A percentile compares a stretch with the other conserved stretches of the same genome.
Evolutionary conservation across 1,284 basidiomycete species (phyloP).

Genomic region (Papiliotrema laurentii): DNA sequence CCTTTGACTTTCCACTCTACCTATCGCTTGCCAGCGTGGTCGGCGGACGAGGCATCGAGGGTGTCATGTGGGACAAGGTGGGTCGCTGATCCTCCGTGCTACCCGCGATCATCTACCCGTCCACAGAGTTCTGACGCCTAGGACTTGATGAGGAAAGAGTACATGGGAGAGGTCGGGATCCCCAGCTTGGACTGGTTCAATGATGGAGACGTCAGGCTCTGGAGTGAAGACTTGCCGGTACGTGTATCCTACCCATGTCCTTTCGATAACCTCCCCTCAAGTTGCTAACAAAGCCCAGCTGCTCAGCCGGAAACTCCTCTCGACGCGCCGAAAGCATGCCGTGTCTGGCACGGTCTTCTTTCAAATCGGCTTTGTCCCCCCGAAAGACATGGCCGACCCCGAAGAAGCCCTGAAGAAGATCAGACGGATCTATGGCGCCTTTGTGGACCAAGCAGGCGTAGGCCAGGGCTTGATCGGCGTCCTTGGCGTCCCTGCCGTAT

Average conservation of each 20-base stretch:
- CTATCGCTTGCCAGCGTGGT: constrained; percentile 67
- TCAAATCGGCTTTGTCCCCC: constrained; percentile 69
- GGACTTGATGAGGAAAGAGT: constrained; percentile 73
- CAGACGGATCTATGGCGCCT: constrained; percentile 56
- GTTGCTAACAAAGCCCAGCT: constrained; percentile 50
- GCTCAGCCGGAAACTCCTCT: constrained; percentile 58
- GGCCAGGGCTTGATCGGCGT: constrained; percentile 50
- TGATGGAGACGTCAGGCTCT: constrained; percentile 46
- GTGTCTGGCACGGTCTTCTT: constrained; percentile 63
- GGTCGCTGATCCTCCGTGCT: constrained; percentile 22
- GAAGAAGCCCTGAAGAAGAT: constrained; percentile 28
- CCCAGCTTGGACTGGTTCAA: constrained; percentile 76
- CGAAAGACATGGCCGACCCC: constrained; percentile 31
- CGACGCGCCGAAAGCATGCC: constrained; percentile 51
- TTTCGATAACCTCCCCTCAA: background rate
- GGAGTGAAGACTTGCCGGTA: constrained; percentile 38
- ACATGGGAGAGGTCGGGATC: constrained; percentile 81
- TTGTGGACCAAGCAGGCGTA: constrained; percentile 60
- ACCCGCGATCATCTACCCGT: background rate
- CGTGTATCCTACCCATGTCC: constrained; percentile 7
- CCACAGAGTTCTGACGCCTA: constrained; percentile 14
- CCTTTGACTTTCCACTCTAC: constrained; percentile 80
- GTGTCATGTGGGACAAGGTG: constrained; percentile 93
- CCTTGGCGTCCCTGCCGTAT: constrained; percentile 65
- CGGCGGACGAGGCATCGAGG: constrained; percentile 63